Base-by-base conservation (phyloP, 2,329 filamentous ascomycete species). In the Colletotrichum sp. region DNA sequence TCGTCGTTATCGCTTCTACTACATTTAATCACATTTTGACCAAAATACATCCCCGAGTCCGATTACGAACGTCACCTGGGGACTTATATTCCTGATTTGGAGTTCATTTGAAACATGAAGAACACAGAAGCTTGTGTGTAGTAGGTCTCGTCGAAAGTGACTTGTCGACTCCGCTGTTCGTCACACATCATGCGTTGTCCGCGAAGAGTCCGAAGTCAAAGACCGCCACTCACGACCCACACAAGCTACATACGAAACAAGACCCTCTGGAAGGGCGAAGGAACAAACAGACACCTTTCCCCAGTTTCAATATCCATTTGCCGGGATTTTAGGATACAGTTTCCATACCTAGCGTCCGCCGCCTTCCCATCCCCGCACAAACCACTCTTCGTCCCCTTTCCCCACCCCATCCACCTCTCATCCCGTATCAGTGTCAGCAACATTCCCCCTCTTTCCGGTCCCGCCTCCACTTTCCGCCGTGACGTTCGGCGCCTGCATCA, bases 401-500 rank as follows among this genome's bases (percentile, higher is more conserved):
- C 73, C 73, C 73, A 60, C 70, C 48, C 34, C 61, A 69, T 26
- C 73, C 73, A 68, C 65, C 65, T 65, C 62, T 21, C 32, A 26
- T 66, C 36, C 24, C 48, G 13, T 13, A 24, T 21, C 58, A 52
- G 56, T 60, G 16, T 60, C 56, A 60, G 30, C 10, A 12, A 52
- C 43, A 52, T 48, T n/a, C 30, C 28, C 43, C 58, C 66, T 38
- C 52, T 16, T 62, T 32, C n/a, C 58, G 73, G 70, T 70, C 73
- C 73, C 73, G 48, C 73, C 73, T 76, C 73, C 73, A 76, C 73
- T 55, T 76, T 64, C 73, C 73, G 73, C 26, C 5, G 16, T 16
- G 56, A 55, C 5, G 24, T 21, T 52, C 30, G 8, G 55, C 12
- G 6, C n/a, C 34, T 52, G 12, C 16, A 16, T 9, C 30, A 26